Evolutionary conservation across 2,329 filamentous ascomycete genomes (phyloP).

Genomic region (Colletotrichum australisinense): DNA sequence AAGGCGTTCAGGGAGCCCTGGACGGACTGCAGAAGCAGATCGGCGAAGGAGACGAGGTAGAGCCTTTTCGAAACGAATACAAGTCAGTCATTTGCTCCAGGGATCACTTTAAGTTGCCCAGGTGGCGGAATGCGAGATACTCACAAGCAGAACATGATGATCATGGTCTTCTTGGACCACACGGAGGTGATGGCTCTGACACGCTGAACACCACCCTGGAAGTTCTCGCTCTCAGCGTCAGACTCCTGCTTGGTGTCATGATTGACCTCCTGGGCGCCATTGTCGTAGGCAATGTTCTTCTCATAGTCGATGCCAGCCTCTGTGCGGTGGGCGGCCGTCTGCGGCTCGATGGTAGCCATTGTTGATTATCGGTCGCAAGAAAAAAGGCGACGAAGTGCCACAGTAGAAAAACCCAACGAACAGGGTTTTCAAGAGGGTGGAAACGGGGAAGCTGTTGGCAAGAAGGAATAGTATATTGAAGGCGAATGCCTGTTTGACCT

Average conservation of each 20-base stretch:
- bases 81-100: background rate
- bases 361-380: background rate
- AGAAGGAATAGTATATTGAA: conserved; percentile 21
- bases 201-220: conserved; percentile 51
- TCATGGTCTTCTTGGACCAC: conserved; percentile 49
- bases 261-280: conserved; percentile 25
- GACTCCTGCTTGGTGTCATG: conserved; percentile 12
- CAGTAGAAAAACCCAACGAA: conserved; percentile 8
- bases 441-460: background rate
- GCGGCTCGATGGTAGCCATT: conserved; percentile 24
- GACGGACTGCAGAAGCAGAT: conserved; percentile 48
- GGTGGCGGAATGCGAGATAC: conserved; percentile 22
- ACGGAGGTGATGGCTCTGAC: conserved; percentile 45
- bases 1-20: conserved; percentile 49
- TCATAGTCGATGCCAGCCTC: conserved; percentile 22
- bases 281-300: conserved; percentile 20
- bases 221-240: conserved; percentile 41
- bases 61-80: conserved; percentile 42
- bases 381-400: conserved; percentile 7
- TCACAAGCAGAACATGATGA: conserved; percentile 53
- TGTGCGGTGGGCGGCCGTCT: background rate
- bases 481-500: conserved; percentile 29
- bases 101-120: background rate
- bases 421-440: background rate
- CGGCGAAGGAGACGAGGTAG: conserved; percentile 52